Percentiles rank a stretch among this genome's conserved stretches.
phyloP scores from a whole-genome alignment of 2,329 filamentous ascomycete genomes.

The Kalmusia sp. region DNA sequence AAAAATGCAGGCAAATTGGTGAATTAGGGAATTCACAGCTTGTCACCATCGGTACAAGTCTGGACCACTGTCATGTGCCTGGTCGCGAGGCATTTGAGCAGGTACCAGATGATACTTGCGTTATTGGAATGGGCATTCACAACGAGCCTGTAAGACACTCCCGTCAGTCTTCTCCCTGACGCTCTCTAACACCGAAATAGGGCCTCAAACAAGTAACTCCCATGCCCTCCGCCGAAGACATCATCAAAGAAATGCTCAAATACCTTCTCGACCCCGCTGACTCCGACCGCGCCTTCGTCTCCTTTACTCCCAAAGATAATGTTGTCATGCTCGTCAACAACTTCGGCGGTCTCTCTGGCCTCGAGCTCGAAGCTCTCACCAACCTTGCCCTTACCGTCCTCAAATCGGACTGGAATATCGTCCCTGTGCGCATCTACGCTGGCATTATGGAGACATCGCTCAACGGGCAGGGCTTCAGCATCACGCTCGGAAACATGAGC shows the following conservation, averaged over 20 bases:
- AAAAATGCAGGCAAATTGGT: constrained; percentile 54
- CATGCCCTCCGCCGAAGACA: constrained; percentile 57
- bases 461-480: constrained; percentile 64
- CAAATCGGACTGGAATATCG: constrained; percentile 56
- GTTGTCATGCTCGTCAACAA: constrained; percentile 58
- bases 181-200: constrained; percentile 22
- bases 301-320: constrained; percentile 54
- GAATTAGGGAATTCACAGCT: constrained; percentile 53
- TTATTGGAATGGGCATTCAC: constrained; percentile 59
- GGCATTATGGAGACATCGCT: constrained; percentile 61
- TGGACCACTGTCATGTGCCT: constrained; percentile 62
- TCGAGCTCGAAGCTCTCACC: constrained; percentile 58
- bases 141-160: constrained; percentile 54
- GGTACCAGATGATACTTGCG: constrained; percentile 48
- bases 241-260: constrained; percentile 56
- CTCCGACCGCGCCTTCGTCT: constrained; percentile 57
- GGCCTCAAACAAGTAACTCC: constrained; percentile 55
- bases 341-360: constrained; percentile 56
- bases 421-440: constrained; percentile 55
- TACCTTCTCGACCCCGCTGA: constrained; percentile 58
- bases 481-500: constrained; percentile 61
- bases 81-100: constrained; percentile 59
- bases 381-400: constrained; percentile 51
- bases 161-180: neutral
- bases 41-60: constrained; percentile 58